These are phyloP conservation scores for Pythium inflatum DNA, from an alignment of 352 stramenopile species.

Conservation along the genomic window DNA sequence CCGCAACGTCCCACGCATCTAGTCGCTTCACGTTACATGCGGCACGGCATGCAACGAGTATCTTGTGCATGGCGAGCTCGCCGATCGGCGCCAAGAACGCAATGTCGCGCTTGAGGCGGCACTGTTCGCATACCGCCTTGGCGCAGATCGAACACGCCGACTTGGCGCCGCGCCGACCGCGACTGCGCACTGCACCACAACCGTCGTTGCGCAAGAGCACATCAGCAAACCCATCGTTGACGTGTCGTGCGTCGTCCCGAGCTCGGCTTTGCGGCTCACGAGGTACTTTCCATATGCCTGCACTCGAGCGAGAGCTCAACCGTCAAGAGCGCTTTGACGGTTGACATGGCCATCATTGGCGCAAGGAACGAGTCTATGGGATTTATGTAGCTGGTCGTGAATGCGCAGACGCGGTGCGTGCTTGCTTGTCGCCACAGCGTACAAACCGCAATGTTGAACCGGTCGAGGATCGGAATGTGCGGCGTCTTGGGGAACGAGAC, in stretches of 20 bases:
- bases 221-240: conserved; percentile 8
- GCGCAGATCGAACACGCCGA: conserved; percentile 5
- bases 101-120: conserved; percentile 15
- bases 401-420: not conserved
- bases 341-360: conserved; percentile 43
- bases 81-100: conserved; percentile 2
- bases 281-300: conserved; percentile 59
- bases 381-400: not conserved
- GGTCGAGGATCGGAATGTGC: conserved; percentile 36
- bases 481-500: conserved; percentile 57
- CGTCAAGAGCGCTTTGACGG: conserved; percentile 41
- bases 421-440: conserved; percentile 45
- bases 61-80: not conserved
- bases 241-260: not conserved
- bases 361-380: conserved; percentile 36
- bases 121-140: conserved; percentile 14
- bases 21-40: too few relatives aligned
- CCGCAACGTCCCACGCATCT: too few relatives aligned
- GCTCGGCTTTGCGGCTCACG: conserved; percentile 7
- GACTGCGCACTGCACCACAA: not conserved
- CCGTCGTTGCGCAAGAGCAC: too few relatives aligned
- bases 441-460: conserved; percentile 60
- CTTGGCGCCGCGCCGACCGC: conserved; percentile 2
- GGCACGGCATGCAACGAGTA: too few relatives aligned
- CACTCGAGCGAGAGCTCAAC: conserved; percentile 43